These are phyloP conservation scores for Hypomontagnella submonticulosa DNA, from an alignment of 495 filamentous ascomycete species.

Conservation along the genomic window DNA sequence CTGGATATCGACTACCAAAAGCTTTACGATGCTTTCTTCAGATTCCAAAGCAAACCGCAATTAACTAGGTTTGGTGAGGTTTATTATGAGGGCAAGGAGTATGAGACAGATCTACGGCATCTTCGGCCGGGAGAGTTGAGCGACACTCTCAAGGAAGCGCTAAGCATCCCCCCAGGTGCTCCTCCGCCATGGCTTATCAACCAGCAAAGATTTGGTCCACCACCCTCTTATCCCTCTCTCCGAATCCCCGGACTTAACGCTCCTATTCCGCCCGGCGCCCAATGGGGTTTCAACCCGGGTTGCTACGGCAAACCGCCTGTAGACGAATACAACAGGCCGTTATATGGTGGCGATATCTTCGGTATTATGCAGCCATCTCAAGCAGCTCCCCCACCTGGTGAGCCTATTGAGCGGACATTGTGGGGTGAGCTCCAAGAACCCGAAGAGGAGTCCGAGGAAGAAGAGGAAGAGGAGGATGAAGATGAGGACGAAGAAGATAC, in stretches of 20 bases:
- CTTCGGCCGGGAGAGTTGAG: slow-evolving; percentile 90
- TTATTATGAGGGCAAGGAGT: slow-evolving; percentile 99
- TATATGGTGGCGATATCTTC: slow-evolving; percentile 95
- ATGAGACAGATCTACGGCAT: slow-evolving; percentile 92
- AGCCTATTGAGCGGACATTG: slow-evolving; percentile 85
- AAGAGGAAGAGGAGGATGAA: slow-evolving; percentile 74
- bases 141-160: slow-evolving; percentile 88
- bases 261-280: slow-evolving; percentile 90
- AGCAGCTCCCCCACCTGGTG: slow-evolving; percentile 70
- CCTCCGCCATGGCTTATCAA: slow-evolving; percentile 98
- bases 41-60: slow-evolving; percentile 94
- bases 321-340: slow-evolving; percentile 87
- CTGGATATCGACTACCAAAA: slow-evolving; percentile 98
- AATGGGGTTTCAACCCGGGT: slow-evolving; percentile 95
- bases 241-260: slow-evolving; percentile 96
- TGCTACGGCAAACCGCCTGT: slow-evolving; percentile 96
- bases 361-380: slow-evolving; percentile 75
- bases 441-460: slow-evolving; percentile 83
- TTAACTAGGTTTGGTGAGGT: slow-evolving; percentile 96
- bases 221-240: slow-evolving; percentile 89
- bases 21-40: slow-evolving; percentile 97
- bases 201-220: slow-evolving; percentile 91
- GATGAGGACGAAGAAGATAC: slow-evolving; percentile 81
- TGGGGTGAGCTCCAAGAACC: slow-evolving; percentile 95
- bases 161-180: slow-evolving; percentile 92